Evolutionary conservation across 148 eudicot genomes (phyloP), one percentile per base, ranked within the genome.

Genomic region (Nyssa sinensis): DNA sequence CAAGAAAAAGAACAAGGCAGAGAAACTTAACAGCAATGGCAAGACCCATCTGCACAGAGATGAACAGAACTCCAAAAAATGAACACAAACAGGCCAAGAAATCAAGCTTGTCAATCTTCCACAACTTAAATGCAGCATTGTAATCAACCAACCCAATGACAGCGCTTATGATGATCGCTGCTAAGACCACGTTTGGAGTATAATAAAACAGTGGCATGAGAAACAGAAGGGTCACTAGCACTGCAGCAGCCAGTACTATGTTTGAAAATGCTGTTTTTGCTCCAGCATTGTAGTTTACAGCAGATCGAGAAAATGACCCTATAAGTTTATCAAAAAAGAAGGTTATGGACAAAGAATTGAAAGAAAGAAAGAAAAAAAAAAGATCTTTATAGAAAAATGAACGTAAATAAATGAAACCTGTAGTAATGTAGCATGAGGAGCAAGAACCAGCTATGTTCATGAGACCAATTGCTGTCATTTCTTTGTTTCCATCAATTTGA

Each of bases 401-500:
- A 49, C 21, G 1, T 49, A 55, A 6, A 44, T 5, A 55, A 68
- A 9, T 14, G 44, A 25, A 59, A 89, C 96, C 96, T 34, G 98
- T 91, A 19, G 97, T 90, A 62, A 93, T 82, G 67, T 86, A 93
- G 85, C 98, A 90, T 6, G 98, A 93, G 58, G 89, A 81, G 76
- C 87, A 88, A 78, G 93, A 90, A 67, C 98, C 97, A 62, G 86
- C 95, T 77, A 94, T 86, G 76, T 94, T 94, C 98, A 94, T 91
- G 28, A 94, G 81, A 60, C 98, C 98, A 64, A 94, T 88, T 7
- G 97, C 98, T 82, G 86, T 89, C 98, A 91, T 93, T 79, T 93
- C 98, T 77, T 93, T 91, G 86, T 93, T 93, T 28, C 98, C 98
- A 51, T 91, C 98, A 28, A 91, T 89, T 85, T 91, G 91, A 72